A percentile compares a stretch with the other conserved stretches of the same genome.
Conservation (phyloP, 1,284 basidiomycete genomes). For the Cutaneotrichosporon sp. region DNA sequence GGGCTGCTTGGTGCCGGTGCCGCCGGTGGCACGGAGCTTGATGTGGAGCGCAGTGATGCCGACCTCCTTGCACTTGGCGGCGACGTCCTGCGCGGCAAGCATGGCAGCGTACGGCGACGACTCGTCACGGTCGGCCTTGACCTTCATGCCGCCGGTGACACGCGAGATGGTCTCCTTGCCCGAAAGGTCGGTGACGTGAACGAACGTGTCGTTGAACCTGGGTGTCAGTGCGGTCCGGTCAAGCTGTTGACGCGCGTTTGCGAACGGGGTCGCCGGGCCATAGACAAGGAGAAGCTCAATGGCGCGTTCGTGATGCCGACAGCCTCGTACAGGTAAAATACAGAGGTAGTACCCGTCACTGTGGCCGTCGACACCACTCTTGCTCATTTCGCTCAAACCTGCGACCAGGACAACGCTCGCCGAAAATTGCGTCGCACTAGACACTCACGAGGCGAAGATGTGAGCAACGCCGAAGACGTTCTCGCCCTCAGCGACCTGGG, state of each 20-base stretch:
- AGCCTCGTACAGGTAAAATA: too few relatives aligned
- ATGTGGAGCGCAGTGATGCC: slow-evolving; percentile 84
- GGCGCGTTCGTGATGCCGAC: too few relatives aligned
- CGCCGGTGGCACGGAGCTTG: slow-evolving; percentile 97
- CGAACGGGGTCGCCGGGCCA: background rate
- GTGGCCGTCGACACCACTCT: too few relatives aligned
- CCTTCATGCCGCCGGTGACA: slow-evolving; percentile 99
- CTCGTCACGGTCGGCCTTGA: slow-evolving; percentile 99
- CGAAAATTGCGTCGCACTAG: background rate
- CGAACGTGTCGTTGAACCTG: slow-evolving; percentile 97
- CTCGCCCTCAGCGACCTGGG: slow-evolving; percentile 90
- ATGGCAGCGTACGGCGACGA: slow-evolving; percentile 98
- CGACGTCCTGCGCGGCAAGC: slow-evolving; percentile 98
- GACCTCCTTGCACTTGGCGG: slow-evolving; percentile 93
- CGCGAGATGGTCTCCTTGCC: slow-evolving; percentile 98
- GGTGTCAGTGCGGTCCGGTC: background rate
- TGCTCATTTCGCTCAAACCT: too few relatives aligned
- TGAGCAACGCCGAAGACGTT: slow-evolving; percentile 93
- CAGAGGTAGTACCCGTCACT: too few relatives aligned
- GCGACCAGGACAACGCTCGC: too few relatives aligned
- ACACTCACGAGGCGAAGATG: slow-evolving; percentile 74
- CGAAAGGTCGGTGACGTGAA: slow-evolving; percentile 97
- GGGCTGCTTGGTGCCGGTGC: slow-evolving; percentile 97
- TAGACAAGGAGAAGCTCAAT: background rate
- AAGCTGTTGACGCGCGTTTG: background rate